Percentiles rank a stretch among this genome's conserved stretches.
phyloP scores from a whole-genome alignment of 2,329 filamentous ascomycete species.

The Setomelanomma holmii region DNA sequence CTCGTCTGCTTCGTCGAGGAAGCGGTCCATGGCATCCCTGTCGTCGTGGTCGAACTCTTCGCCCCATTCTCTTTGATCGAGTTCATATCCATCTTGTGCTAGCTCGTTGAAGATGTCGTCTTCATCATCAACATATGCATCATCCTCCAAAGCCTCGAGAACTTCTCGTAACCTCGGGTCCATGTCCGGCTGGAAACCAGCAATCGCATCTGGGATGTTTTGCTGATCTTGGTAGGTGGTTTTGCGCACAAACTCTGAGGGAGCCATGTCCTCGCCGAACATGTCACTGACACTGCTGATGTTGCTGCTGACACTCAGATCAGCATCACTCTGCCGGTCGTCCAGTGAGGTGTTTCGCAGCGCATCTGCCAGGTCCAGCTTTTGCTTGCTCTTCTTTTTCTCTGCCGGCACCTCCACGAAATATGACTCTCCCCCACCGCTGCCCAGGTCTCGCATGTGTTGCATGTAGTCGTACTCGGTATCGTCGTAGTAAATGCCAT shows the following conservation, averaged over 20 bases:
- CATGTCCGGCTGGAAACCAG: conserved; percentile 97
- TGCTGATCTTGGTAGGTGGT: conserved; percentile 91
- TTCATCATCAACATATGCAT: conserved; percentile 85
- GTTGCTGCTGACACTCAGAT: conserved; percentile 52
- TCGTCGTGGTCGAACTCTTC: conserved; percentile 55
- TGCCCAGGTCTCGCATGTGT: conserved; percentile 85
- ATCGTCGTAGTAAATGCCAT: conserved; percentile 95
- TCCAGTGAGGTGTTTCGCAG: conserved; percentile 62
- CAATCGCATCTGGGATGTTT: conserved; percentile 86
- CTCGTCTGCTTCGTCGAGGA: conserved; percentile 67
- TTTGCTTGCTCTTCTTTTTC: conserved; percentile 76
- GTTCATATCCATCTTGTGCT: conserved; percentile 72
- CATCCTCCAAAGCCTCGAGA: conserved; percentile 91
- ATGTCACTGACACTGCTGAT: conserved; percentile 58
- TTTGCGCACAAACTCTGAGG: conserved; percentile 78
- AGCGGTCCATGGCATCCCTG: conserved; percentile 51
- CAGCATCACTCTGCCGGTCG: conserved; percentile 50
- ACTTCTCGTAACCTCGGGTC: conserved; percentile 90
- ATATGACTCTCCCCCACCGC: conserved; percentile 71
- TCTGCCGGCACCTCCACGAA: conserved; percentile 79
- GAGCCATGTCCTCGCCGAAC: conserved; percentile 76
- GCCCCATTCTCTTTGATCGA: conserved; percentile 83
- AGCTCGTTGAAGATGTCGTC: conserved; percentile 85
- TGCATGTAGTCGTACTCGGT: conserved; percentile 99
- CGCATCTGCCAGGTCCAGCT: conserved; percentile 82